Base-by-base conservation (phyloP, 768 basidiomycete genomes). In the Trametes cingulata region DNA sequence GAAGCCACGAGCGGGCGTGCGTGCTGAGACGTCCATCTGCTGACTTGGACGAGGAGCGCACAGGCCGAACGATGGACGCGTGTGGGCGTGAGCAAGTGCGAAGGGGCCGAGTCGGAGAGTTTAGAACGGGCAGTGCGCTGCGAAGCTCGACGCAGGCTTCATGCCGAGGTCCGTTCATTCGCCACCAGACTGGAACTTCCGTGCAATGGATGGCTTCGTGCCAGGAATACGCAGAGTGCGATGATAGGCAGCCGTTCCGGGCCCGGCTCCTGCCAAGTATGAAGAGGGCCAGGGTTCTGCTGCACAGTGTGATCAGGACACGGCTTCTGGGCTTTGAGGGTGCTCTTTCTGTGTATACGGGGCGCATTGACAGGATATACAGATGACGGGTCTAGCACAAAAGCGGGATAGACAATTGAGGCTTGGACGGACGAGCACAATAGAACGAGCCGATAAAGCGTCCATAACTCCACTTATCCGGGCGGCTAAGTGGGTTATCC, bases 81-180 rank as follows among this genome's bases (percentile, higher is more conserved):
- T 54, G 59, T 37, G 52, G 36, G 47, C 51, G 58, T 47, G 51
- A 15, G 43, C 48, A 20, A 35, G 48, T 41, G 47, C 39, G 60
- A 43, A 61, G 41, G 10, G 15, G 27, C 39, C 33, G 41, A 27
- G 8, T 22, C 37, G 37, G 56, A 48, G 47, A 57, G 46, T 39
- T 49, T 12, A 45, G 52, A 20, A 51, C 52, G 60, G 52, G 60
- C 60, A 29, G 25, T 61, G 60, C 60, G 47, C 48, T 61, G 53
- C 60, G 53, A 55, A 49, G 22, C 22, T 36, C 20, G 24, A 47
- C 40, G 42, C 33, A 40, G 53, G 19, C 27, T 49, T 48, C 40
- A 55, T 45, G 53, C 60, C 60, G 48, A 22, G 39, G 20, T 48
- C 52, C 59, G 59, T 54, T 49, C 52, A 54, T 49, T 53, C 52